Evolutionary conservation across 163 green algal genomes (phyloP), one percentile per base, ranked within the genome.

Genomic region (Chlamydomonas reinhardtii): DNA sequence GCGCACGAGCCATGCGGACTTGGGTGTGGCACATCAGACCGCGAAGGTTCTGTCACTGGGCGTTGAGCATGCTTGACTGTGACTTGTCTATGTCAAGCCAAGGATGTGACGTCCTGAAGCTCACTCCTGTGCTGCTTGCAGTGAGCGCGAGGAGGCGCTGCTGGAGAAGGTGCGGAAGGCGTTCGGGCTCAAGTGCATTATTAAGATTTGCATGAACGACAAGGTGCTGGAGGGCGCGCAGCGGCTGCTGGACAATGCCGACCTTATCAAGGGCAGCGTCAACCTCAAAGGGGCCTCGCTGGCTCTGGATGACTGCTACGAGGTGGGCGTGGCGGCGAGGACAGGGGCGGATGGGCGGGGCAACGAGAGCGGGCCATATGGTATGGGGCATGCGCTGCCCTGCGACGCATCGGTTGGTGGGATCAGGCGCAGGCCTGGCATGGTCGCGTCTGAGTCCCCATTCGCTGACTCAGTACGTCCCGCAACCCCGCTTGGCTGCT

Each of bases 301-400:
- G 62, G 94, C 94, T 6, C 91, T 96, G 0, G 94, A 96, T 79
- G 93, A 95, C 78, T 95, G 92, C 83, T 96, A 96, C 81, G 91
- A 96, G 90, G 91, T 92, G 77, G 5, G 88, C 34, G 11, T 8
- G 22, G 17, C 4, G 59, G 5, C 31, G 12, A 11, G 59, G 17
- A 1, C 11, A 17, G 48, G 14, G 14, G 11, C 14, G 48, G 48
- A 22, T 56, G 48, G 11, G 65, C n/a, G 66, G n/a, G 27, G 77
- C 27, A 22, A 24, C 59, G 76, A 61, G 61, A 29, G 34, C 1
- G 56, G 76, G 29, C 27, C 32, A 74, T 54, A n/a, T n/a, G n/a
- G n/a, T n/a, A n/a, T n/a, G n/a, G n/a, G n/a, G n/a, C n/a, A n/a
- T n/a, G n/a, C n/a, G n/a, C n/a, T n/a, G n/a, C n/a, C n/a, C n/a